Evolutionary conservation across 2,329 filamentous ascomycete genomes (phyloP).

Genomic region (Xylaria sp.): DNA sequence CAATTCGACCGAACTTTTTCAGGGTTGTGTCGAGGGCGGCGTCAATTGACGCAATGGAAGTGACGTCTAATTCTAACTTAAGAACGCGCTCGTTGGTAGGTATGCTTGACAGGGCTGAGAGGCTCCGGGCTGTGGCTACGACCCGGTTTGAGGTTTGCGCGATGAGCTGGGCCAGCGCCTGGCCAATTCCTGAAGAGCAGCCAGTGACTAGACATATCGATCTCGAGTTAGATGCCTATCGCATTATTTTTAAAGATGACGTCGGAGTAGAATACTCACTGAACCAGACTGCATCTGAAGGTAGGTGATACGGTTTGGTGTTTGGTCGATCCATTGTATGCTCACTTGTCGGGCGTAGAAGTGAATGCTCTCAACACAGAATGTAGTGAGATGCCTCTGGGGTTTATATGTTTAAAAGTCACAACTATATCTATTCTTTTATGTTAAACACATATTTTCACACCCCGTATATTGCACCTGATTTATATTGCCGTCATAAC

Average conservation of each 20-base stretch:
- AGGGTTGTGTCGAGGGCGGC: constrained; percentile 50
- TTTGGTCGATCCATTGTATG: constrained; percentile 35
- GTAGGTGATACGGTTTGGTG: constrained; percentile 41
- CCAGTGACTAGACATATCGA: constrained; percentile 52
- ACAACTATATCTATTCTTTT: background rate
- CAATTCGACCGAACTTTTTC: constrained; percentile 49
- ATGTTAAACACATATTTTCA: too few species aligned
- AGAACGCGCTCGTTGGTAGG: constrained; percentile 52
- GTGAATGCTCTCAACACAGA: background rate
- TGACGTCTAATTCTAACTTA: constrained; percentile 60
- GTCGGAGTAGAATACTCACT: constrained; percentile 36
- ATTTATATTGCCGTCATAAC: background rate
- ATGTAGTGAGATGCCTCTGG: background rate
- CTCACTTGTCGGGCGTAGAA: background rate
- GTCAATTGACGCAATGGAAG: constrained; percentile 51
- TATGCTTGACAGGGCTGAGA: constrained; percentile 53
- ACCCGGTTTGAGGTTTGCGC: constrained; percentile 40
- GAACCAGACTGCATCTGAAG: constrained; percentile 45
- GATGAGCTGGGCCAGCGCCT: constrained; percentile 10
- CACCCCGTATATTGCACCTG: background rate
- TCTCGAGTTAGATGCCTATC: background rate
- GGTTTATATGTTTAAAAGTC: background rate
- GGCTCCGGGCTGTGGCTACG: constrained; percentile 53
- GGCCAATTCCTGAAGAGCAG: constrained; percentile 30
- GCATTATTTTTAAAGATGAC: background rate